These are phyloP conservation scores for Debaryomyces sp. DNA, from an alignment of 1,139 yeast genomes.

Conservation along the genomic window DNA sequence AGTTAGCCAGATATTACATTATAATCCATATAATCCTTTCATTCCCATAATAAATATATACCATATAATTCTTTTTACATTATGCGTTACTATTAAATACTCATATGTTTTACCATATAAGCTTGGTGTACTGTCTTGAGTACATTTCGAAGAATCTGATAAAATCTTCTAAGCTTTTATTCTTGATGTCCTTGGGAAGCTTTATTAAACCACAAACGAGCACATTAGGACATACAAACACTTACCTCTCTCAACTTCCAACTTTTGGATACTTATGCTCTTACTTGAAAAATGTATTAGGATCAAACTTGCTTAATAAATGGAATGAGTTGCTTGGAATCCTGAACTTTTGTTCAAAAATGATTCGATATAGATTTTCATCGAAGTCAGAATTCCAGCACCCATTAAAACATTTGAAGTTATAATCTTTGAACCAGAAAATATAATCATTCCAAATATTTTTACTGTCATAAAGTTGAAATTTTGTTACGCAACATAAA, in stretches of 20 bases:
- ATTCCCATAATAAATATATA: not conserved
- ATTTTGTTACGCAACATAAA: constrained; percentile 22
- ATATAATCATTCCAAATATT: constrained; percentile 34
- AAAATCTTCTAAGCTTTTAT: not conserved
- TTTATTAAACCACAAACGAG: not conserved
- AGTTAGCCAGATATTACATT: too few species aligned
- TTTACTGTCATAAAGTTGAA: constrained; percentile 20
- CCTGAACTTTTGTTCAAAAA: not conserved
- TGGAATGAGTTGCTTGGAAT: not conserved
- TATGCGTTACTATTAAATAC: not conserved
- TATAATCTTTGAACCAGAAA: constrained; percentile 23
- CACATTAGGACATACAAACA: not conserved
- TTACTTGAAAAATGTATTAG: not conserved
- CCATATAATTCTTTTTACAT: not conserved
- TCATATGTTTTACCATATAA: not conserved
- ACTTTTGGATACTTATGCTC: not conserved
- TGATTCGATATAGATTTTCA: constrained; percentile 15
- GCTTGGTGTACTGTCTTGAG: not conserved
- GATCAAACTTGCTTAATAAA: not conserved
- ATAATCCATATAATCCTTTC: not conserved
- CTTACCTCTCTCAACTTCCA: not conserved
- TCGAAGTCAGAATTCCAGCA: constrained; percentile 22
- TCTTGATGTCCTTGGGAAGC: too few species aligned
- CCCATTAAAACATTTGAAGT: constrained; percentile 15
- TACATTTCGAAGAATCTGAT: not conserved